Evolutionary conservation across 1,284 basidiomycete genomes (phyloP), one percentile per base, ranked within the genome.

Genomic region (Uromyces viciae-fabae): DNA sequence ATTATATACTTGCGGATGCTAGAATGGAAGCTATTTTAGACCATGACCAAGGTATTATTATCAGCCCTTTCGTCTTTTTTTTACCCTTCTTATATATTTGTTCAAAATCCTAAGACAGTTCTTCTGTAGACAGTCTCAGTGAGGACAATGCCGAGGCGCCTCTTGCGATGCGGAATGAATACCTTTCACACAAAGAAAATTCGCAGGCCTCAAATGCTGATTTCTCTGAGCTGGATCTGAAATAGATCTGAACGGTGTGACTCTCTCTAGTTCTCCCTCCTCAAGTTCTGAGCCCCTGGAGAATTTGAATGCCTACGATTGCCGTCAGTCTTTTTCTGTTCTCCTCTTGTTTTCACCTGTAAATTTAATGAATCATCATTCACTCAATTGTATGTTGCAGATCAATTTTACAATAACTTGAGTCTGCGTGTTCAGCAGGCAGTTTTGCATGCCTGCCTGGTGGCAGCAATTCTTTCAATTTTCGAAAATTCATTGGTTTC

Each of bases 401-500:
- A 54, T 58, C 68, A 5, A 1, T 79, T 58, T 36, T 22, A 79
- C 66, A 31, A 40, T 3, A 71, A 71, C 28, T 43, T 28, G 36
- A 36, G 71, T n/a, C 31, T 22, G 38, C 25, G 36, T 31, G 22
- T 54, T 28, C 31, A 79, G 52, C 68, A 66, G 15, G 54, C 52
- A 14, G 54, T 56, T 36, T 25, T 79, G 52, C 76, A 79, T 52
- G 14, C 60, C 7, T 40, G 49, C 3, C 49, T 79, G 2, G 19
- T 71, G 31, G 28, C 56, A 17, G 40, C 49, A 11, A 56, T 79
- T 19, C 33, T 72, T 11, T 9, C 66, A 1, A 25, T 79, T 9
- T 72, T 71, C 49, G 76, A 79, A 33, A 40, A 79, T 36, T 31
- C 68, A 14, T 79, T 54, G 17, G 14, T 43, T 33, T 36, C n/a